Evolutionary conservation across 2,329 filamentous ascomycete genomes (phyloP).

Genomic region (Phoma sp.): DNA sequence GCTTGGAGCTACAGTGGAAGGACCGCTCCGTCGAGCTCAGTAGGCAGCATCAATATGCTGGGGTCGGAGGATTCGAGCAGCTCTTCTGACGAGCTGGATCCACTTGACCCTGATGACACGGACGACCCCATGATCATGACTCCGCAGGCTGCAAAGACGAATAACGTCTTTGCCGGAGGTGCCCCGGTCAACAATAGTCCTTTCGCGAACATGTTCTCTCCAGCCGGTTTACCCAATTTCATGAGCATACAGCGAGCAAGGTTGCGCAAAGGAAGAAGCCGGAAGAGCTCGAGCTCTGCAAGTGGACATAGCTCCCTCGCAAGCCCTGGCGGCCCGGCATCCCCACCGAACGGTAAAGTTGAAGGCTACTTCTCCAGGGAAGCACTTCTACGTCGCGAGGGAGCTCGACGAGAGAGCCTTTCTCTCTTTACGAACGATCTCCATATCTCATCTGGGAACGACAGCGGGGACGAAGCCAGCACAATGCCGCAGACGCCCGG

Average conservation of each 20-base stretch:
- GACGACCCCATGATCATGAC: conserved; percentile 80
- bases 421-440: conserved; percentile 89
- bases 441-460: conserved; percentile 78
- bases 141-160: conserved; percentile 73
- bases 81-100: conserved; percentile 64
- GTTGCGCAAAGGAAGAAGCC: conserved; percentile 63
- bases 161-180: conserved; percentile 50
- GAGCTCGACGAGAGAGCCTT: conserved; percentile 81
- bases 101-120: conserved; percentile 56
- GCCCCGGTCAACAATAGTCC: conserved; percentile 58
- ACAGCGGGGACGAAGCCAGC: conserved; percentile 73
- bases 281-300: conserved; percentile 72
- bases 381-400: conserved; percentile 54
- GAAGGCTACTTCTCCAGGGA: conserved; percentile 63
- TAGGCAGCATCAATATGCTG: conserved; percentile 80
- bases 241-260: conserved; percentile 76
- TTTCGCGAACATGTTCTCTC: conserved; percentile 71
- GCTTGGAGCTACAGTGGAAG: conserved; percentile 66
- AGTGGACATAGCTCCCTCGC: conserved; percentile 73
- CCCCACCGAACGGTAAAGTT: conserved; percentile 69
- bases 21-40: conserved; percentile 69
- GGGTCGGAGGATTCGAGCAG: conserved; percentile 78
- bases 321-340: conserved; percentile 74
- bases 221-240: conserved; percentile 72
- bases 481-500: conserved; percentile 63